phyloP scores from a whole-genome alignment of 2,329 filamentous ascomycete genomes.

The Chrysoporthe puriensis region DNA sequence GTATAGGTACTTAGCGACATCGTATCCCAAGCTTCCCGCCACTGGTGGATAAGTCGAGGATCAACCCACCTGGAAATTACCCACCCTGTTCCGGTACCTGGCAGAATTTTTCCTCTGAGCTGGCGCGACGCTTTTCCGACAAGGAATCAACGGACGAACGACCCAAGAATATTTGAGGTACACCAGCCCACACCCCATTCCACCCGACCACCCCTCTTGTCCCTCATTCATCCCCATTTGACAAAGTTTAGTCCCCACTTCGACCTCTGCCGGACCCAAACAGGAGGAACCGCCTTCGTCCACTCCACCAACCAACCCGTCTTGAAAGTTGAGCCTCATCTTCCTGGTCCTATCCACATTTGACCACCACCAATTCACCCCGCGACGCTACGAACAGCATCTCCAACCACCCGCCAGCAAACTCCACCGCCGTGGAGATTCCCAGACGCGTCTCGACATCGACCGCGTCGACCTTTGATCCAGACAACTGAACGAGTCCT shows the following conservation, averaged over 20 bases:
- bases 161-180: constrained; percentile 31
- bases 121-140: constrained; percentile 25
- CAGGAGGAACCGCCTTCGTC: constrained; percentile 29
- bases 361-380: constrained; percentile 23
- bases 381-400: constrained; percentile 18
- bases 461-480: constrained; percentile 23
- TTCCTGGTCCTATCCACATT: constrained; percentile 29
- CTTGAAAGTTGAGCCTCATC: constrained; percentile 30
- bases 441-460: constrained; percentile 24
- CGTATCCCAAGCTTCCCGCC: constrained; percentile 25
- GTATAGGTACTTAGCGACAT: constrained; percentile 22
- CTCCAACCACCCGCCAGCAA: constrained; percentile 14
- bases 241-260: constrained; percentile 32
- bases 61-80: constrained; percentile 26
- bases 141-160: constrained; percentile 27
- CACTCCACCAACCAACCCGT: constrained; percentile 31
- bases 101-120: constrained; percentile 29
- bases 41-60: constrained; percentile 25
- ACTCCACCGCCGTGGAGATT: constrained; percentile 26
- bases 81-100: constrained; percentile 28
- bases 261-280: constrained; percentile 29
- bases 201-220: constrained; percentile 29
- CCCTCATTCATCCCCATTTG: constrained; percentile 31
- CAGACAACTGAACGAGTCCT: constrained; percentile 3
- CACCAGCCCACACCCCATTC: constrained; percentile 29